phyloP scores from a whole-genome alignment of 2,329 filamentous ascomycete species.

The Aspergillus pseudoviridinutans region DNA sequence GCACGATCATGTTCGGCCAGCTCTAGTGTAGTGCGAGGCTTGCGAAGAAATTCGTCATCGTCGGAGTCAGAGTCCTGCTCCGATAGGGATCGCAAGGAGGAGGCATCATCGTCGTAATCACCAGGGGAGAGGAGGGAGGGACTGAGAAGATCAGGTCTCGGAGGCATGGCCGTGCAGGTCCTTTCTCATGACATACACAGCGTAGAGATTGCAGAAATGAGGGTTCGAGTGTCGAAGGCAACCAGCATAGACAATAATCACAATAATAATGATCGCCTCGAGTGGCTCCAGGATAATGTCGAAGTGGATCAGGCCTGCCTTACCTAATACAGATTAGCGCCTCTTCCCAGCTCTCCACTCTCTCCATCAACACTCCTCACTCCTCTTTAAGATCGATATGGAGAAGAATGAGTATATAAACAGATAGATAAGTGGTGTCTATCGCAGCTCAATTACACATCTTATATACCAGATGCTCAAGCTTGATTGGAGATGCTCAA shows the following conservation, averaged over 20 bases:
- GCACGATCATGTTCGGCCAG: conserved; percentile 65
- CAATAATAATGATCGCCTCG: not conserved
- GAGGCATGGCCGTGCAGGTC: conserved; percentile 15
- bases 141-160: conserved; percentile 21
- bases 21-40: conserved; percentile 65
- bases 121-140: conserved; percentile 58
- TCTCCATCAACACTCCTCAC: too few species aligned
- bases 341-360: not conserved
- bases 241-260: not conserved
- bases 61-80: conserved; percentile 75
- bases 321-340: not conserved
- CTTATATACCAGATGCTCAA: not conserved
- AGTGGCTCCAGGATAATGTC: too few species aligned
- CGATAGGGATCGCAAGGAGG: conserved; percentile 57
- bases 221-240: not conserved
- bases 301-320: not conserved
- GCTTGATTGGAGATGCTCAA: not conserved
- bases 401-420: not conserved
- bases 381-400: too few species aligned
- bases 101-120: conserved; percentile 65
- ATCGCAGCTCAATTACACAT: not conserved
- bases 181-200: not conserved
- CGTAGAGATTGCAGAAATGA: not conserved
- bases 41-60: conserved; percentile 65
- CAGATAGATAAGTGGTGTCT: not conserved